A percentile compares a stretch with the other conserved stretches of the same genome.
These are phyloP conservation scores for Suhomyces bokatorum DNA, from an alignment of 1,139 yeast genomes.

Conservation along the genomic window DNA sequence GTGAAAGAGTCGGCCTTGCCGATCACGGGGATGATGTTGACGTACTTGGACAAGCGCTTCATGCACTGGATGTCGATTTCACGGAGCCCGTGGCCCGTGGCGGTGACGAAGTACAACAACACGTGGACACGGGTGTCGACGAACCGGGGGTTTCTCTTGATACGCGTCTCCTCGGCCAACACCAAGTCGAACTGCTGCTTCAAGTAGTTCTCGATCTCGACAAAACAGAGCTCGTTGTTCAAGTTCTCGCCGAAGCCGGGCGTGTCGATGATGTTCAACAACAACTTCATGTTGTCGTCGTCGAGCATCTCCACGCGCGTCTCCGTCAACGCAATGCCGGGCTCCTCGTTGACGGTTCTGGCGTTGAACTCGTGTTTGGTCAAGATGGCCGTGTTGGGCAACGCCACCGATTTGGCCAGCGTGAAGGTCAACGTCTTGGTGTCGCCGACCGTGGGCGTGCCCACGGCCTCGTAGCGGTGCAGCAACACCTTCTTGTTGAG, in stretches of 20 bases:
- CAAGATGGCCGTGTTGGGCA: slow-evolving; percentile 47
- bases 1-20: slow-evolving; percentile 89
- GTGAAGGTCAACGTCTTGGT: slow-evolving; percentile 55
- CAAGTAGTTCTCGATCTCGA: slow-evolving; percentile 70
- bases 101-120: slow-evolving; percentile 66
- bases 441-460: slow-evolving; percentile 26
- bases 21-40: slow-evolving; percentile 85
- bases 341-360: slow-evolving; percentile 50
- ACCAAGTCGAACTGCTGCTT: slow-evolving; percentile 93
- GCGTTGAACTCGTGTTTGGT: slow-evolving; percentile 46
- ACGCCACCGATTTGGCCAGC: slow-evolving; percentile 48
- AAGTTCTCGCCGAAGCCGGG: slow-evolving; percentile 80
- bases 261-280: slow-evolving; percentile 65
- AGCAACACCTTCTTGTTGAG: slow-evolving; percentile 60
- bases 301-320: slow-evolving; percentile 70
- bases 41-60: slow-evolving; percentile 74
- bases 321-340: slow-evolving; percentile 65
- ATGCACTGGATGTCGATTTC: slow-evolving; percentile 78
- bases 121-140: slow-evolving; percentile 77
- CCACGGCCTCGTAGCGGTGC: slow-evolving; percentile 50
- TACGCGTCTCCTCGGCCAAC: slow-evolving; percentile 85
- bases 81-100: slow-evolving; percentile 77
- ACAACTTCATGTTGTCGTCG: slow-evolving; percentile 71
- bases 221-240: slow-evolving; percentile 62
- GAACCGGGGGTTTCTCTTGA: slow-evolving; percentile 82